Percentiles rank a stretch among this genome's conserved stretches.
Evolutionary conservation across 108 stramenopile species (phyloP).

Genomic region (Cylindrotheca closterium): DNA sequence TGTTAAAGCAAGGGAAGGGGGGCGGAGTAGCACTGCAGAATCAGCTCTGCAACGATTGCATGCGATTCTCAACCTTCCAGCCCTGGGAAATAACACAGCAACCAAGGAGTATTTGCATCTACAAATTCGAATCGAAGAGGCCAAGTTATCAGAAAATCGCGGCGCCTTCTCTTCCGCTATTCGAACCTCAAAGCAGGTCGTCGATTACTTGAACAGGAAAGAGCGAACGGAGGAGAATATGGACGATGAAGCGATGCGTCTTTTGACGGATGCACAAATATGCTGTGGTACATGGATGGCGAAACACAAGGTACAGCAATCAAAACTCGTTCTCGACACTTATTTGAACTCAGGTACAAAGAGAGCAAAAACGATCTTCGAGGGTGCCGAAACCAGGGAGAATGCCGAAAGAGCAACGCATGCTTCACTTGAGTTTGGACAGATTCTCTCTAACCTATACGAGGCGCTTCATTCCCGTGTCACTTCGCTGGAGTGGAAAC

Average conservation of each 20-base stretch:
- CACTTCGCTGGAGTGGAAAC: conserved; percentile 67
- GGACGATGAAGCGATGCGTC: conserved; percentile 5
- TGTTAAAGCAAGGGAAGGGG: conserved; percentile 36
- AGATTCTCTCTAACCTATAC: conserved; percentile 56
- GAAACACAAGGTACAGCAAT: conserved; percentile 68
- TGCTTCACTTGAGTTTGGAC: conserved; percentile 55
- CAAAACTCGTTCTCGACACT: conserved; percentile 49
- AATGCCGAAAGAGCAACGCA: conserved; percentile 30
- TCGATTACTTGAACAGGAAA: conserved; percentile 38
- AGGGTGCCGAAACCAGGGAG: conserved; percentile 16
- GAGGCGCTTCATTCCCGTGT: conserved; percentile 49
- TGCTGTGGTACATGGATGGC: conserved; percentile 73
- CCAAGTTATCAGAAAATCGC: conserved; percentile 54
- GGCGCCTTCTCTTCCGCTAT: conserved; percentile 62
- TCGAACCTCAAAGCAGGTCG: conserved; percentile 51
- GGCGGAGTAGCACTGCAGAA: conserved; percentile 41
- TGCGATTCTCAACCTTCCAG: background rate
- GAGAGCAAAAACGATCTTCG: conserved; percentile 31
- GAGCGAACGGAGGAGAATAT: conserved; percentile 1
- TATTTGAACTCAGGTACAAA: conserved; percentile 63
- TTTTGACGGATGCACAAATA: conserved; percentile 52
- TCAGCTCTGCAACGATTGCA: conserved; percentile 13
- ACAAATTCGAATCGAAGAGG: conserved; percentile 69
- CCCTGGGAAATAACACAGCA: background rate
- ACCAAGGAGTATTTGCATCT: conserved; percentile 3